Percentiles rank a stretch among this genome's conserved stretches.
Evolutionary conservation across 208 protist species (phyloP).

Genomic region (Trypanosoma melophagium): DNA sequence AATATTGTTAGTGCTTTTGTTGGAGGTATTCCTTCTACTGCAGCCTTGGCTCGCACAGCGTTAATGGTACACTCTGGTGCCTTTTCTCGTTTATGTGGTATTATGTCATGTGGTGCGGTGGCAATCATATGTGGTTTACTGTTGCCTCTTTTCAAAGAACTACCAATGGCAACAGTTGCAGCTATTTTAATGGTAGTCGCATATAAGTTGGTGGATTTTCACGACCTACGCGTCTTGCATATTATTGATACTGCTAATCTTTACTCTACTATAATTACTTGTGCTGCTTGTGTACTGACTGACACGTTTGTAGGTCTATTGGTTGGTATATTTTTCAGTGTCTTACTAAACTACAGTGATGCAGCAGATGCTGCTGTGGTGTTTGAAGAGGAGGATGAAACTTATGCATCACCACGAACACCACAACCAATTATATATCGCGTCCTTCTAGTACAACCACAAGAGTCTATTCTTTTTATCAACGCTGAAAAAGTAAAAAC

Average conservation of each 20-base stretch:
- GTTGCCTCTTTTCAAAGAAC: constrained; percentile 28
- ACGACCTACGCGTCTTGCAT: constrained; percentile 28
- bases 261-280: constrained; percentile 35
- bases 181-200: constrained; percentile 39
- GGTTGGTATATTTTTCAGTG: constrained; percentile 31
- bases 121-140: constrained; percentile 27
- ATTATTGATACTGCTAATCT: constrained; percentile 35
- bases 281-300: constrained; percentile 28
- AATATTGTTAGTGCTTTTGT: constrained; percentile 31
- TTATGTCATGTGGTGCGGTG: constrained; percentile 16
- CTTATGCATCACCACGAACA: constrained; percentile 28
- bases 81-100: constrained; percentile 25
- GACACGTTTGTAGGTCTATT: constrained; percentile 36
- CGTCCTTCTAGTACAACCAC: constrained; percentile 28
- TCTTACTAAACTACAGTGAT: constrained; percentile 29
- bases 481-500: constrained; percentile 24
- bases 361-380: background rate
- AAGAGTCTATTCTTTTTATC: constrained; percentile 31
- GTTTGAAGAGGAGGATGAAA: constrained; percentile 34
- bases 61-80: constrained; percentile 31
- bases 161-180: constrained; percentile 35
- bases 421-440: constrained; percentile 24
- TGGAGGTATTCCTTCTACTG: constrained; percentile 32
- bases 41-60: constrained; percentile 31
- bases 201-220: constrained; percentile 34